phyloP scores from a whole-genome alignment of 306 rosid genomes.

The Boehmeria nivea region DNA sequence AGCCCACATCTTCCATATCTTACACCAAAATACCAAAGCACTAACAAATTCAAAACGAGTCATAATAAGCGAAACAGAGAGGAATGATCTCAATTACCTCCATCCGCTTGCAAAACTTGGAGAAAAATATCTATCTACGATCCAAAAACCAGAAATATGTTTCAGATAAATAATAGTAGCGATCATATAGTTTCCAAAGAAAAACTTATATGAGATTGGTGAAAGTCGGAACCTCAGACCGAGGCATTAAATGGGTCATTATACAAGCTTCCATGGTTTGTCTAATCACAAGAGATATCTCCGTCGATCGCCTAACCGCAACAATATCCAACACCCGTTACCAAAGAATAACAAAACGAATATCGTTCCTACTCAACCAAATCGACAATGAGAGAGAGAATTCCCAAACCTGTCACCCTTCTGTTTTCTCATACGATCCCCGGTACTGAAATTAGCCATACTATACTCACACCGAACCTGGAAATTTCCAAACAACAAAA shows the following conservation, averaged over 20 bases:
- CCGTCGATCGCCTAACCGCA: conserved; percentile 93
- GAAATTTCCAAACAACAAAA: background rate
- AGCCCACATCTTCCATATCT: conserved; percentile 13
- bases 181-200: conserved; percentile 1
- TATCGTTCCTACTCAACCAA: background rate
- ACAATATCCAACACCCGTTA: conserved; percentile 16
- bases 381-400: background rate
- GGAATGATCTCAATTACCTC: conserved; percentile 65
- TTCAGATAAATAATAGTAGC: conserved; percentile 15
- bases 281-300: conserved; percentile 83
- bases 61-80: background rate
- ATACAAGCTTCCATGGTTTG: conserved; percentile 91
- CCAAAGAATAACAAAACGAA: background rate
- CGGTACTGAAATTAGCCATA: conserved; percentile 94
- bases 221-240: conserved; percentile 60
- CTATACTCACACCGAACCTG: conserved; percentile 87
- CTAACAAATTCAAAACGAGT: background rate
- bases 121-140: conserved; percentile 85
- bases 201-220: conserved; percentile 17
- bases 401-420: conserved; percentile 77
- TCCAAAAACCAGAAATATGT: conserved; percentile 8
- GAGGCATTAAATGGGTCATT: conserved; percentile 81
- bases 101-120: conserved; percentile 96
- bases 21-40: background rate
- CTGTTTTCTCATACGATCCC: conserved; percentile 82